These are phyloP conservation scores for Mycocentrospora acerina DNA, from an alignment of 2,329 filamentous ascomycete species.

Conservation along the genomic window DNA sequence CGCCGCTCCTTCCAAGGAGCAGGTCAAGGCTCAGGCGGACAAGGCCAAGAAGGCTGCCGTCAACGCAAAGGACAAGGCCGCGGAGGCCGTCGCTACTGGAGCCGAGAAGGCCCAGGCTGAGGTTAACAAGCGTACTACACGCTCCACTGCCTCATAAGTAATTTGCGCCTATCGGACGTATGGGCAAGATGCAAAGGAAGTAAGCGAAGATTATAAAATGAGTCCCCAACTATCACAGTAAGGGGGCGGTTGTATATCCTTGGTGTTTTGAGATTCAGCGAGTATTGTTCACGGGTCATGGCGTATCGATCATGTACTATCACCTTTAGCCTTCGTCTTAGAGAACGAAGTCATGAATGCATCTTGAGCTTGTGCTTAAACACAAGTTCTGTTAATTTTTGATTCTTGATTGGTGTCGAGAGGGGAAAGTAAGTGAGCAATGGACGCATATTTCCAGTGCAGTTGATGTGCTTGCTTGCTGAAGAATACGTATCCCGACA, in stretches of 20 bases:
- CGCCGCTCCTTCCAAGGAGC: conserved; percentile 62
- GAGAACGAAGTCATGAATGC: conserved; percentile 18
- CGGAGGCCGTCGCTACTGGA: conserved; percentile 61
- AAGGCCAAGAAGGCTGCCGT: conserved; percentile 72
- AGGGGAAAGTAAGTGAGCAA: no score
- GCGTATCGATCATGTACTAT: conserved; percentile 34
- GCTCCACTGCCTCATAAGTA: conserved; percentile 39
- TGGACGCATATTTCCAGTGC: no score
- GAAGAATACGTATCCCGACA: no score
- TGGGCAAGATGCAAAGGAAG: conserved; percentile 1
- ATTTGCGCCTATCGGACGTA: not conserved
- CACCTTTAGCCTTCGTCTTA: conserved; percentile 23
- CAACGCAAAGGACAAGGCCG: conserved; percentile 68
- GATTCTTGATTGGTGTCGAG: no score
- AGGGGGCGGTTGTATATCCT: conserved; percentile 8
- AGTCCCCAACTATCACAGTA: no score
- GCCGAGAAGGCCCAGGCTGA: conserved; percentile 76
- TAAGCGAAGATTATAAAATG: no score
- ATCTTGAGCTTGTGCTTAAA: conserved; percentile 8
- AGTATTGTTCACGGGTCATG: conserved; percentile 29
- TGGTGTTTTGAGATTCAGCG: conserved; percentile 23
- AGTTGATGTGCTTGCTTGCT: no score
- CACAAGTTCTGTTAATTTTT: conserved; percentile 4
- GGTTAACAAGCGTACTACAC: conserved; percentile 62
- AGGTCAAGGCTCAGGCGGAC: conserved; percentile 72